phyloP scores from a whole-genome alignment of 176 grass and related monocot species.

The Zizania latifolia region DNA sequence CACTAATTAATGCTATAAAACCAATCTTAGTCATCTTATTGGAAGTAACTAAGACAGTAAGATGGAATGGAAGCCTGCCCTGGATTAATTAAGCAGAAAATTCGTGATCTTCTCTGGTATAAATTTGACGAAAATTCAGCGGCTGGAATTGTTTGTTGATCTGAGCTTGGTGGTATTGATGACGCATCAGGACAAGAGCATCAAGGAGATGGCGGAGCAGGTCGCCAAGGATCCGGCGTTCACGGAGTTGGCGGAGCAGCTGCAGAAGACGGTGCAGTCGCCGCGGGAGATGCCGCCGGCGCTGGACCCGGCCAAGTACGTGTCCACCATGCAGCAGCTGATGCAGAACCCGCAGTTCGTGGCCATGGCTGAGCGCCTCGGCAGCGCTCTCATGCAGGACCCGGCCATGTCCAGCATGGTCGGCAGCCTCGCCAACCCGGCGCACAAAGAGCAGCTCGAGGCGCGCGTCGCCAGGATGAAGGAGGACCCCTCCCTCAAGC shows the following conservation, averaged over 20 bases:
- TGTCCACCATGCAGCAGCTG: slow-evolving; percentile 89
- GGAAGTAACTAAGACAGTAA: too few species aligned
- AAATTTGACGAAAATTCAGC: too few species aligned
- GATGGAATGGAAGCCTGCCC: too few species aligned
- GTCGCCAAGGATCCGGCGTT: slow-evolving; percentile 92
- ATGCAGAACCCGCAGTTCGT: slow-evolving; percentile 95
- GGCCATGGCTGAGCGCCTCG: slow-evolving; percentile 78
- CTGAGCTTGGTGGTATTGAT: not conserved
- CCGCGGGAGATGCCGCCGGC: slow-evolving; percentile 11
- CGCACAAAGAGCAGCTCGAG: slow-evolving; percentile 71
- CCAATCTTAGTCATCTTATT: too few species aligned
- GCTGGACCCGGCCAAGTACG: slow-evolving; percentile 81
- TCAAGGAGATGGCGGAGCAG: slow-evolving; percentile 98
- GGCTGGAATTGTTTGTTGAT: too few species aligned
- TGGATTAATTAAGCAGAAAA: too few species aligned
- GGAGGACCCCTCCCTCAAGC: slow-evolving; percentile 74
- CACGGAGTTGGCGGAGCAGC: slow-evolving; percentile 89
- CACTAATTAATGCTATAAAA: too few species aligned
- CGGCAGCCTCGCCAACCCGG: slow-evolving; percentile 70
- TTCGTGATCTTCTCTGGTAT: too few species aligned
- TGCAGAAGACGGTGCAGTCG: slow-evolving; percentile 69
- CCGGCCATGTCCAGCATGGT: slow-evolving; percentile 69
- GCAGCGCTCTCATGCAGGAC: slow-evolving; percentile 95
- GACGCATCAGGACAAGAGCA: slow-evolving; percentile 66
- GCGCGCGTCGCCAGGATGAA: slow-evolving; percentile 72